Percentiles rank a stretch among this genome's conserved stretches.
These are phyloP conservation scores for Hirschioporus abietinus DNA, from an alignment of 768 basidiomycete species.

Conservation along the genomic window DNA sequence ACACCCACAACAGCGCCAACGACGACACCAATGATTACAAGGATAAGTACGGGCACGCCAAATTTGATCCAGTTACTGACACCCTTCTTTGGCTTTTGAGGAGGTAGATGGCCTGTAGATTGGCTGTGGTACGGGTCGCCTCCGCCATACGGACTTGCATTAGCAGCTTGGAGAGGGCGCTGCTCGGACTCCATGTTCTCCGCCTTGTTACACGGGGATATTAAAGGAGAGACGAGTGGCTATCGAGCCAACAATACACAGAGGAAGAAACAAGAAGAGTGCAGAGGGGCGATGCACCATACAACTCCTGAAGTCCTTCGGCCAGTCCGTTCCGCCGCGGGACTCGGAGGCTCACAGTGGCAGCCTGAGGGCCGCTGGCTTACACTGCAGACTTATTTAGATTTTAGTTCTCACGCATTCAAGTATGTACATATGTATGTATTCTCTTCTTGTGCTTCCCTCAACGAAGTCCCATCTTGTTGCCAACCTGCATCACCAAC, in stretches of 20 bases:
- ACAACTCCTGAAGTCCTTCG: no score
- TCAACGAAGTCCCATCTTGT: no score
- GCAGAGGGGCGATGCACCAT: neutral
- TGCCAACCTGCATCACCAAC: no score
- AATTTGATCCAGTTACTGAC: constrained; percentile 71
- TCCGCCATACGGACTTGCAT: constrained; percentile 43
- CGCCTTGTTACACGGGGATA: neutral
- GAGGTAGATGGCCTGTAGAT: constrained; percentile 66
- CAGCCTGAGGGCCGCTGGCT: no score
- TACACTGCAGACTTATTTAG: no score
- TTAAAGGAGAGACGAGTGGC: neutral
- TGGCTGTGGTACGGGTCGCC: constrained; percentile 65
- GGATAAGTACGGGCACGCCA: constrained; percentile 59
- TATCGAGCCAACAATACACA: neutral
- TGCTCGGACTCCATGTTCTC: constrained; percentile 12
- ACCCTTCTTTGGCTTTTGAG: constrained; percentile 43
- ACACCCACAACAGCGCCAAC: constrained; percentile 79
- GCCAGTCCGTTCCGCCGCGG: no score
- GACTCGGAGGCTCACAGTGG: no score
- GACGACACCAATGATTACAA: constrained; percentile 62
- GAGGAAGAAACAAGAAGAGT: neutral
- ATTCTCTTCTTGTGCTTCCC: no score
- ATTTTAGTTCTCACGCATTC: no score
- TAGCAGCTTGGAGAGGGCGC: constrained; percentile 13
- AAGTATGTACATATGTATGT: no score